Evolutionary conservation across 2,329 filamentous ascomycete species (phyloP).

Genomic region (Sporothrix mexicana): DNA sequence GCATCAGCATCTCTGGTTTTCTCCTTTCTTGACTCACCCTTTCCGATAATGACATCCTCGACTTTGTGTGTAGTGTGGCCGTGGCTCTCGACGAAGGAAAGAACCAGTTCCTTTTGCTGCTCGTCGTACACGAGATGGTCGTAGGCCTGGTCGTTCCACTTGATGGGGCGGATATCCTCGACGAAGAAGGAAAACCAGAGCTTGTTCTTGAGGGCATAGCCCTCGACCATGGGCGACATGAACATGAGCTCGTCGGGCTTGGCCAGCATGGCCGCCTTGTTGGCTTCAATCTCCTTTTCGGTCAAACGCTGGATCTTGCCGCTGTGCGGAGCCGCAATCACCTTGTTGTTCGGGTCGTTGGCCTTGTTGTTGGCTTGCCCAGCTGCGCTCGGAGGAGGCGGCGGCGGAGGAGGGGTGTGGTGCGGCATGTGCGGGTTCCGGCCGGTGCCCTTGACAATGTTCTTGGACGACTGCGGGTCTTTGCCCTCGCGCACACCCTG

Average conservation of each 20-base stretch:
- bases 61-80: slow-evolving; percentile 39
- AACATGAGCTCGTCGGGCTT: slow-evolving; percentile 49
- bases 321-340: no score
- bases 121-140: slow-evolving; percentile 55
- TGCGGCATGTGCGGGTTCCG: not conserved
- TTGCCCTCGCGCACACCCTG: slow-evolving; percentile 47
- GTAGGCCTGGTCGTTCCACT: slow-evolving; percentile 55
- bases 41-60: slow-evolving; percentile 49
- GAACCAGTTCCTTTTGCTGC: slow-evolving; percentile 54
- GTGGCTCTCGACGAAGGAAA: slow-evolving; percentile 57
- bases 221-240: slow-evolving; percentile 50
- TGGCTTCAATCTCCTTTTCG: slow-evolving; percentile 47
- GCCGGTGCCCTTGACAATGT: slow-evolving; percentile 34
- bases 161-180: slow-evolving; percentile 50
- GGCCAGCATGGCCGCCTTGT: slow-evolving; percentile 49
- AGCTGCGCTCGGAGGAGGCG: no score
- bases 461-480: slow-evolving; percentile 42
- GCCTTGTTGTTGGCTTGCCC: no score
- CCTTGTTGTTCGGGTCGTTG: not conserved
- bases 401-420: no score
- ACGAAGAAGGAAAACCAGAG: slow-evolving; percentile 50
- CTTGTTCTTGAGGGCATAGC: slow-evolving; percentile 55
- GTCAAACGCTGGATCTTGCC: slow-evolving; percentile 40
- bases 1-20: not conserved
- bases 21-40: slow-evolving; percentile 41